Evolutionary conservation across 2,329 filamentous ascomycete genomes (phyloP).

Genomic region (Trichoderma harzianum): DNA sequence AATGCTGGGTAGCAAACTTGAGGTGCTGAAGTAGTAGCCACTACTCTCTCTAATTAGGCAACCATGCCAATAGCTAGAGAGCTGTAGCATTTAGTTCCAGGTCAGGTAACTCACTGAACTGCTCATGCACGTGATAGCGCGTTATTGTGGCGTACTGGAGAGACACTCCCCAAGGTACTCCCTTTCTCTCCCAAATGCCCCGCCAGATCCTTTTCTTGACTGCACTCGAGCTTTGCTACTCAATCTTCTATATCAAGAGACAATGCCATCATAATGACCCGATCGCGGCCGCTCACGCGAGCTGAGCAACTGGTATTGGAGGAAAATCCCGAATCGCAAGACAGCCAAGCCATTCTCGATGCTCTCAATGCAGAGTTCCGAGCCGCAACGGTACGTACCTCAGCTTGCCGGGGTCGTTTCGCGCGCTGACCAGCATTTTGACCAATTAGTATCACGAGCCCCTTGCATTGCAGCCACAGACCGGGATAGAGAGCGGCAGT

Average conservation of each 20-base stretch:
- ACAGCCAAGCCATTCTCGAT: conserved; percentile 42
- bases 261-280: conserved; percentile 28
- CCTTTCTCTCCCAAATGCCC: background rate
- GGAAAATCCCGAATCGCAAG: conserved; percentile 39
- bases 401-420: background rate
- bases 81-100: background rate
- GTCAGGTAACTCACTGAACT: background rate
- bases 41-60: background rate
- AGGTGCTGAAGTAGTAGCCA: background rate
- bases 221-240: background rate
- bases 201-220: background rate
- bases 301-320: conserved; percentile 29
- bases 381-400: conserved; percentile 24
- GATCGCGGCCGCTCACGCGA: conserved; percentile 26
- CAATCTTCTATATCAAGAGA: conserved; percentile 17
- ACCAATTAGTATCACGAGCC: conserved; percentile 8
- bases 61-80: background rate
- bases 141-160: conserved; percentile 20
- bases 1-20: no score
- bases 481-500: background rate
- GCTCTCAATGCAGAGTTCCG: conserved; percentile 39
- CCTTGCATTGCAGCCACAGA: conserved; percentile 9
- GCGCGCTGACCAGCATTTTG: background rate
- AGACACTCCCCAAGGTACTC: background rate
- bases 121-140: conserved; percentile 29